Evolutionary conservation across 768 basidiomycete genomes (phyloP).

Genomic region (Polyporus arcularius): DNA sequence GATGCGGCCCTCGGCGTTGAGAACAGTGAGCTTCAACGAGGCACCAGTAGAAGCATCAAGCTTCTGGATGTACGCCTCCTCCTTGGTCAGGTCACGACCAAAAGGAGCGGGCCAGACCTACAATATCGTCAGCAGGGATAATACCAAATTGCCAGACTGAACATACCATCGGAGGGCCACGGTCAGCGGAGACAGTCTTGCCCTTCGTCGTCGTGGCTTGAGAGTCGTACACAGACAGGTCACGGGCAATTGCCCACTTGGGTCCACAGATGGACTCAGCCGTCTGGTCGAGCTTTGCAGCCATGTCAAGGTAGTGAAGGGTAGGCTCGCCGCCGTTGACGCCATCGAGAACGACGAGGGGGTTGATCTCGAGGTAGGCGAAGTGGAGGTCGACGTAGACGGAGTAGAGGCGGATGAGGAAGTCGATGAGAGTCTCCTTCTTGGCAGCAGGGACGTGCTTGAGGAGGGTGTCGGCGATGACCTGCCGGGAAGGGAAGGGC

Average conservation of each 20-base stretch:
- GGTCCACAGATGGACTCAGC: slow-evolving; percentile 97
- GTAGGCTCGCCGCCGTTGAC: slow-evolving; percentile 67
- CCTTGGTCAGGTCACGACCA: slow-evolving; percentile 96
- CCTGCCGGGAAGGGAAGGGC: slow-evolving; percentile 80
- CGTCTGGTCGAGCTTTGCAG: slow-evolving; percentile 99
- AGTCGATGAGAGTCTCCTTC: slow-evolving; percentile 92
- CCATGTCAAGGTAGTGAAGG: slow-evolving; percentile 98
- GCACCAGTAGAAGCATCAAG: slow-evolving; percentile 97
- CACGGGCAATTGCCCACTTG: slow-evolving; percentile 98
- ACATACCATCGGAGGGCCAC: slow-evolving; percentile 92
- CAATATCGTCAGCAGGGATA: slow-evolving; percentile 7
- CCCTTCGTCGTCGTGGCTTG: slow-evolving; percentile 43
- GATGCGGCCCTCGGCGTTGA: slow-evolving; percentile 92
- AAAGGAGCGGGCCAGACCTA: slow-evolving; percentile 90
- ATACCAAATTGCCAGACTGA: neutral
- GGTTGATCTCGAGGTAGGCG: slow-evolving; percentile 99
- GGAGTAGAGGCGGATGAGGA: slow-evolving; percentile 91
- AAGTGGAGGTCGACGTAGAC: slow-evolving; percentile 99
- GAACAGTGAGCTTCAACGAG: slow-evolving; percentile 95
- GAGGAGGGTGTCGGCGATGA: slow-evolving; percentile 75
- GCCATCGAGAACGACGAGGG: slow-evolving; percentile 90
- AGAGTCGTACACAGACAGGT: slow-evolving; percentile 72
- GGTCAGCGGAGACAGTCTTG: slow-evolving; percentile 74
- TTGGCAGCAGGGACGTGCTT: slow-evolving; percentile 80
- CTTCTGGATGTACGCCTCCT: slow-evolving; percentile 99